These are phyloP conservation scores for Carpediemonas membranifera DNA, from an alignment of 78 protist genomes.

Conservation along the genomic window DNA sequence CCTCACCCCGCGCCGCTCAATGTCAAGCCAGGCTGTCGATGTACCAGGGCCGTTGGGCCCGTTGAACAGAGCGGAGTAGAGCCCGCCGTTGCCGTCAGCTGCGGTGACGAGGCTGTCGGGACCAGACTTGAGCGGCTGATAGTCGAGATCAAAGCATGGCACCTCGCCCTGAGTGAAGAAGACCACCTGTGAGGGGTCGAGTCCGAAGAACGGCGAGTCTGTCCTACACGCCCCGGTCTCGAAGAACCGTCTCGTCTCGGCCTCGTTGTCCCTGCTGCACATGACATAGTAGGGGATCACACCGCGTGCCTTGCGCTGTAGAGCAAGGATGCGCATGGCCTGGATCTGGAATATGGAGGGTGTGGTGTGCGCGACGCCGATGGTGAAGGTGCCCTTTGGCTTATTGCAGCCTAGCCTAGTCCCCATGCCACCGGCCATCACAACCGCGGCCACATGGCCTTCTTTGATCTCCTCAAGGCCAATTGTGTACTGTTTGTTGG, in stretches of 20 bases:
- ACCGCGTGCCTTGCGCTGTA: slow-evolving; percentile 44
- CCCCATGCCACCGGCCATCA: slow-evolving; percentile 85
- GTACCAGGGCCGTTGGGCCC: too few relatives aligned
- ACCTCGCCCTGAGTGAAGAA: slow-evolving; percentile 74
- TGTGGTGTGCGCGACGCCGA: slow-evolving; percentile 72
- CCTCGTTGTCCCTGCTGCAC: slow-evolving; percentile 70
- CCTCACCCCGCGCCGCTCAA: slow-evolving; percentile 55
- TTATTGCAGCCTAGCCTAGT: slow-evolving; percentile 75
- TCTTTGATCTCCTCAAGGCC: not conserved
- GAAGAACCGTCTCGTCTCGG: slow-evolving; percentile 55
- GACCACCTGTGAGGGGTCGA: slow-evolving; percentile 40
- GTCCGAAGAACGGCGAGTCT: slow-evolving; percentile 69
- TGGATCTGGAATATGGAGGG: slow-evolving; percentile 82
- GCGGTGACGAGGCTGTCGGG: slow-evolving; percentile 36
- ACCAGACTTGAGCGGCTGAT: slow-evolving; percentile 26
- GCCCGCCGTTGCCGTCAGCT: slow-evolving; percentile 92
- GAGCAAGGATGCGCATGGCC: slow-evolving; percentile 58
- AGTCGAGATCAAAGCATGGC: slow-evolving; percentile 67
- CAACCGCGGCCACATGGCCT: slow-evolving; percentile 45
- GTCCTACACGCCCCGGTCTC: too few relatives aligned
- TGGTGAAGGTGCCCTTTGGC: slow-evolving; percentile 78
- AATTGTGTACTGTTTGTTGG: too few relatives aligned
- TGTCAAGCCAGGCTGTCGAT: slow-evolving; percentile 55
- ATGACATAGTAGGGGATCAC: slow-evolving; percentile 65
- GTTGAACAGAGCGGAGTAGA: slow-evolving; percentile 47